Conservation (phyloP, 805 yeast species). For the Kodamaea kaohsiungensis region DNA sequence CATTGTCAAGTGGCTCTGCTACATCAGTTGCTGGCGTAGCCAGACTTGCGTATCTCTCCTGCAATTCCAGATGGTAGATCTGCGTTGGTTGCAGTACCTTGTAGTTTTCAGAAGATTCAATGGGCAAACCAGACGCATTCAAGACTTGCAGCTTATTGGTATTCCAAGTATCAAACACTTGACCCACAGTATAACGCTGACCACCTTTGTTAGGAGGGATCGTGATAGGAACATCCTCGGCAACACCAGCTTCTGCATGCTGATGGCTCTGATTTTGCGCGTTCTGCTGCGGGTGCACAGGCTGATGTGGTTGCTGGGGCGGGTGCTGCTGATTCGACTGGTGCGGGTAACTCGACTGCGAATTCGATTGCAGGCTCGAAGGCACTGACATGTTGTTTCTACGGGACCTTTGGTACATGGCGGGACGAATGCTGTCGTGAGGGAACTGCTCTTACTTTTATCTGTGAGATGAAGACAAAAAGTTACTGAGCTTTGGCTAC, state of each 20-base stretch:
- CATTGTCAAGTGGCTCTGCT: background rate
- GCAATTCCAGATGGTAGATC: slow-evolving; percentile 39
- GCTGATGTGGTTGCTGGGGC: background rate
- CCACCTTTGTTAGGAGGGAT: slow-evolving; percentile 44
- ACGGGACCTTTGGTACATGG: slow-evolving; percentile 12
- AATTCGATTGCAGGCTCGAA: background rate
- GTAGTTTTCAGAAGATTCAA: slow-evolving; percentile 29
- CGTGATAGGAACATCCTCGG: slow-evolving; percentile 7
- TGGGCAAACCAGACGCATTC: slow-evolving; percentile 13
- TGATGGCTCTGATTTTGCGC: background rate
- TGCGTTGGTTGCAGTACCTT: slow-evolving; percentile 31
- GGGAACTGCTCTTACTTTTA: background rate
- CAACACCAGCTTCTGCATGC: background rate
- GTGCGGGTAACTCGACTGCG: background rate
- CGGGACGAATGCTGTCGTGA: background rate
- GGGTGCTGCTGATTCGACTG: background rate
- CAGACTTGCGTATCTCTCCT: slow-evolving; percentile 8
- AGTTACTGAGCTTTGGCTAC: background rate
- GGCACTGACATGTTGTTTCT: slow-evolving; percentile 7
- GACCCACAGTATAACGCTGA: slow-evolving; percentile 48
- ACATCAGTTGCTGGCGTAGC: background rate
- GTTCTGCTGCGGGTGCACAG: background rate
- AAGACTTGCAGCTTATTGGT: slow-evolving; percentile 29
- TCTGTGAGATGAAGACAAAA: background rate
- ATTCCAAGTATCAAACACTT: slow-evolving; percentile 55